A percentile compares a stretch with the other conserved stretches of the same genome.
Evolutionary conservation across 148 eudicot species (phyloP).

Genomic region (Camellia japonica): DNA sequence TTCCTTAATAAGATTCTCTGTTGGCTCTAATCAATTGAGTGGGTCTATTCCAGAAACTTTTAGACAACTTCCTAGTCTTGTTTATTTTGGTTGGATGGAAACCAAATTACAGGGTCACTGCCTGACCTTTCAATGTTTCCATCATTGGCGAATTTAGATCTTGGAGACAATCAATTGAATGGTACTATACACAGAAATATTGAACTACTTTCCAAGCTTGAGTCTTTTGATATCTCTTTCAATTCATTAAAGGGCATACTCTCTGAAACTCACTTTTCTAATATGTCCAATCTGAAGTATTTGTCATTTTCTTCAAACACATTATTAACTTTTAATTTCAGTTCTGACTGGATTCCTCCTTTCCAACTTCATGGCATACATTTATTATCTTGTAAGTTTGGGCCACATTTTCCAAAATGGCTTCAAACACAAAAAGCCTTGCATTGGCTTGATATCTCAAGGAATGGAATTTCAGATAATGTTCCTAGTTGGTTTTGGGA

Average conservation of each 20-base stretch:
- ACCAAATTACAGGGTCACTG: background rate
- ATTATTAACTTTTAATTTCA: background rate
- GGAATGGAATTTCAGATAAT: background rate
- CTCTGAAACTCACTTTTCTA: slow-evolving; percentile 14
- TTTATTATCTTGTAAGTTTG: slow-evolving; percentile 12
- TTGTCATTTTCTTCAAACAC: slow-evolving; percentile 12
- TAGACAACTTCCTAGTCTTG: background rate
- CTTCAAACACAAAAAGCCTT: slow-evolving; percentile 13
- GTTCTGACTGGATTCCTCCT: slow-evolving; percentile 15
- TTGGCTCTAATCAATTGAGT: background rate
- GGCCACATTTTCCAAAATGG: slow-evolving; percentile 21
- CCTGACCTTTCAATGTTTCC: background rate
- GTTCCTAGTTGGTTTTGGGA: slow-evolving; percentile 12
- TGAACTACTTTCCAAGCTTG: slow-evolving; percentile 20
- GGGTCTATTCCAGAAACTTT: background rate
- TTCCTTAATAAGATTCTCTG: background rate
- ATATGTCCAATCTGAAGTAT: background rate
- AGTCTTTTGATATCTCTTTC: background rate
- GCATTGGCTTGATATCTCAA: slow-evolving; percentile 14
- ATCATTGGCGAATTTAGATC: background rate
- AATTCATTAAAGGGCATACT: slow-evolving; percentile 14
- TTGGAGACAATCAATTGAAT: background rate
- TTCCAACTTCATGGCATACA: slow-evolving; percentile 8
- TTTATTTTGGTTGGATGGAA: background rate
- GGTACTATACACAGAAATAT: background rate